Base-by-base conservation (phyloP, 2,329 filamentous ascomycete species). In the Fusarium metavorans region DNA sequence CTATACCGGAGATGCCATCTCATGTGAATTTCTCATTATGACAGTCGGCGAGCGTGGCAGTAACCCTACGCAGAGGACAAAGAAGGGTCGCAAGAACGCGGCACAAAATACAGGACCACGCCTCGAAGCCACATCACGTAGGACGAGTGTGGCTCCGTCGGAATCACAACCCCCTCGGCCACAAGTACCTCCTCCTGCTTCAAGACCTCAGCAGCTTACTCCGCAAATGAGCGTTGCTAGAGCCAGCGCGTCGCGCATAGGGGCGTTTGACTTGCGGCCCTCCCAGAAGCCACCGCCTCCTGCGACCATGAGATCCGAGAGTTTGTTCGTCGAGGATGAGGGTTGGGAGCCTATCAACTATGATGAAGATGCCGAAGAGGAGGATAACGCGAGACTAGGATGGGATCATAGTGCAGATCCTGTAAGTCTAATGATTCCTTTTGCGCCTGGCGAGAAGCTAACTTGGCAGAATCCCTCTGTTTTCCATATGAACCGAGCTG, bases 1-100 rank as follows among this genome's bases (percentile, higher is more conserved):
- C 52, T 96, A 96, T 78, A 87, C 88, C 27, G 88, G 89, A 48
- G 91, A 92, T 67, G 93, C 92, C 37, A 86, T 95, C 35, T 84
- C 89, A 41, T 94, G 92, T 81, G 92, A 95, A 74, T 95, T 95
- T 76, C 92, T 95, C 50, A 88, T 96, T 70, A 95, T 95, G 93
- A 96, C 94, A 1, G 91, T 93, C 10, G 94, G 93, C 16, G 93
- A 95, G 74, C 86, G 87, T 67, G 86, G 86, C 61, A 87, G 83
- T 32, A 87, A 86, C 54, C 81, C 85, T 6, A 81, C 80, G 13
- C 87, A 87, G 68, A 88, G 86, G 78, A 84, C 84, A 52, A 88
- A 86, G 72, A 88, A 85, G 70, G 80, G 82, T 0, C 81, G 82
- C 54, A 89, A 86, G 74, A 80, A 81, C 34, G 79, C 82, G 25